These are phyloP conservation scores for Sugiyamaella pinicola DNA, from an alignment of 1,139 yeast genomes.

Conservation along the genomic window DNA sequence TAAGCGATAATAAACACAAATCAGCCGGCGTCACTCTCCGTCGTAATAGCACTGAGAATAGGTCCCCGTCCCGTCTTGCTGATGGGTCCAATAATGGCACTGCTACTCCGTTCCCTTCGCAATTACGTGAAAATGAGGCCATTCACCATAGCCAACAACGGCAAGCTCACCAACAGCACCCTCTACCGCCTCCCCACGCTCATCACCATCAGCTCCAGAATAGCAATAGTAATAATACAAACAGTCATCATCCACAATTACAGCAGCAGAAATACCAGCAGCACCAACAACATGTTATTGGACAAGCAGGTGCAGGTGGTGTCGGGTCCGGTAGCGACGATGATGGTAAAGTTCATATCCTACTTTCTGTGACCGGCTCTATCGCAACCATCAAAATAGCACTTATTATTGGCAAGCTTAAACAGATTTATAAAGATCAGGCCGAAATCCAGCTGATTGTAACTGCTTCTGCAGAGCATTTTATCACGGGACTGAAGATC, in stretches of 20 bases:
- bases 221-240: not conserved
- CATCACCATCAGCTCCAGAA: not conserved
- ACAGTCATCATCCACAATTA: not conserved
- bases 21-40: not conserved
- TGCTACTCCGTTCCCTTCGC: not conserved
- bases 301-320: constrained; percentile 4
- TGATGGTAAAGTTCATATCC: constrained; percentile 68
- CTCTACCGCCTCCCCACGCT: constrained; percentile 3
- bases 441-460: constrained; percentile 80
- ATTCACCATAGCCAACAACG: constrained; percentile 1
- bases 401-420: constrained; percentile 33
- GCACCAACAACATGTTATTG: constrained; percentile 17
- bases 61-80: not conserved
- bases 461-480: constrained; percentile 82
- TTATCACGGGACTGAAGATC: constrained; percentile 71
- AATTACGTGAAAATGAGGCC: not conserved
- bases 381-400: constrained; percentile 89
- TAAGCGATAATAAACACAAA: constrained; percentile 5
- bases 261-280: constrained; percentile 7
- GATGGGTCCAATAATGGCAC: not conserved
- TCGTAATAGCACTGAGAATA: constrained; percentile 1
- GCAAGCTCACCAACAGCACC: constrained; percentile 9
- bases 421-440: constrained; percentile 41
- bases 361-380: constrained; percentile 92
- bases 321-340: constrained; percentile 20